Evolutionary conservation across 202 grass and related monocot species (phyloP).

Genomic region (Musa balbisiana): DNA sequence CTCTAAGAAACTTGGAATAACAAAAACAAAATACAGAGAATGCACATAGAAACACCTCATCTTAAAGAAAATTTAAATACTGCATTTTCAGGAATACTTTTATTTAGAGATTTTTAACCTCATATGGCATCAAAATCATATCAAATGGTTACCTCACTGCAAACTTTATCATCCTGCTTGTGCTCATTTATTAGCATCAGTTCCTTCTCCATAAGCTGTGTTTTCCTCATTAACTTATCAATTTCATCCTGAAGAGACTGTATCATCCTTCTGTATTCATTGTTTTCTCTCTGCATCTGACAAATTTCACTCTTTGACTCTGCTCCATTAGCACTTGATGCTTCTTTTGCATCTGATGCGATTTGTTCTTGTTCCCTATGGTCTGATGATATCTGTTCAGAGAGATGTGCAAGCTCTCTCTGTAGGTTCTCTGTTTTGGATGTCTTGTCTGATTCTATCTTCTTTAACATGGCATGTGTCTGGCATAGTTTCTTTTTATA

Average conservation of each 20-base stretch:
- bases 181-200: conserved; percentile 27
- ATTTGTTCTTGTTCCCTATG: conserved; percentile 41
- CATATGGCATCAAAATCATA: background rate
- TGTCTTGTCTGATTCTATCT: conserved; percentile 66
- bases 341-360: conserved; percentile 47
- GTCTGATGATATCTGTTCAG: conserved; percentile 45
- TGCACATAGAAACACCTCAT: background rate
- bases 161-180: conserved; percentile 24
- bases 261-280: conserved; percentile 71
- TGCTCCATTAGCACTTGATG: conserved; percentile 39
- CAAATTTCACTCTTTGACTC: conserved; percentile 61
- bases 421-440: conserved; percentile 71
- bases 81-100: background rate
- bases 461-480: conserved; percentile 56
- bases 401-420: conserved; percentile 61
- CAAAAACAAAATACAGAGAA: background rate
- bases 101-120: conserved; percentile 1
- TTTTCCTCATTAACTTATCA: conserved; percentile 37
- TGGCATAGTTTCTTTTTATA: conserved; percentile 74
- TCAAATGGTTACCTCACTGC: conserved; percentile 28
- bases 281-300: conserved; percentile 75
- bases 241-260: conserved; percentile 74
- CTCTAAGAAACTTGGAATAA: background rate
- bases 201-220: conserved; percentile 24
- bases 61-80: background rate